Evolutionary conservation across 345 rosid species (phyloP), one percentile per base, ranked within the genome.

Genomic region (Euphorbia pulcherrima): DNA sequence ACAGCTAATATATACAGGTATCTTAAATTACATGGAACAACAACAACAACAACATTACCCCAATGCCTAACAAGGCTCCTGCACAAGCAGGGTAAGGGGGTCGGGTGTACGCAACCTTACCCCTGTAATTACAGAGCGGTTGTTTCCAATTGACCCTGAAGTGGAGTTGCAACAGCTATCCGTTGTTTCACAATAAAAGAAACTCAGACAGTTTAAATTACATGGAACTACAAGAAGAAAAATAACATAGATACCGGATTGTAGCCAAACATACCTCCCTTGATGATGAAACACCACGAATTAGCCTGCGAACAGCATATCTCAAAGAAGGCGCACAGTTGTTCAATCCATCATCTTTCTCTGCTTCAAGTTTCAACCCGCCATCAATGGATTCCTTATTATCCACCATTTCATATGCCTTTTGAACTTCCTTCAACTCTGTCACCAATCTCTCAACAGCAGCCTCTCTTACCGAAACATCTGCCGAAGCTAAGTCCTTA

Each of bases 281-380:
- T 3, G 99, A 88, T 1, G 99, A 94, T 57, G 97, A 94, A 79
- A 85, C 90, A 14, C 99, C 99, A 2, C 93, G 95, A 51, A 94
- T 81, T 33, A 94, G 92, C 78, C 99, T 88, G 7, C 97, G 87
- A 7, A 92, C 64, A 53, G 97, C 93, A 67, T 94, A 92, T 77
- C 96, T 83, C 47, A 94, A 57, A 52, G 93, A 87, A 2, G 97
- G 95, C 0, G 96, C 99, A 76, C 96, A 89, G 51, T 83, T 73
- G 74, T 83, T 81, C 79, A 94, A 81, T 16, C 99, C 99, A 57
- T 88, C 97, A 78, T 94, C 88, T 71, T 85, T 94, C 62, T 87
- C 85, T 18, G 99, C 97, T 76, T 89, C 97, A 71, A 92, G 75
- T 77, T 85, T 86, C 73, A 81, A 67, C 17, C 82, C 88, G 40